phyloP scores from a whole-genome alignment of 495 filamentous ascomycete species.

The Xylaria intraflava region DNA sequence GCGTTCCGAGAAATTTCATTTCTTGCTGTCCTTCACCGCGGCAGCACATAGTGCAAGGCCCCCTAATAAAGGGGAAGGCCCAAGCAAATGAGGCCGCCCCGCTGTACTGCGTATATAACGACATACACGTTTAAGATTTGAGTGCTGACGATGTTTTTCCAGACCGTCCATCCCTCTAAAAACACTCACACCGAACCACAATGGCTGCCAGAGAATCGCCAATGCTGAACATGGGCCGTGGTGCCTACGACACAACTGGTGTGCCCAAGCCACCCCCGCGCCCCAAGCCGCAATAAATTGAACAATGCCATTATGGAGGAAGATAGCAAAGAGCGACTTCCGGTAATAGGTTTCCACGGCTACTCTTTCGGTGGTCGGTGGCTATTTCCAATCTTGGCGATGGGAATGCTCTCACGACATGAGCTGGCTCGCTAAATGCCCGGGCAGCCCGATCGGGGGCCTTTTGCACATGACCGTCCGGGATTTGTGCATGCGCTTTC shows the following conservation, averaged over 20 bases:
- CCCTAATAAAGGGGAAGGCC: background rate
- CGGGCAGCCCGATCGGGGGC: background rate
- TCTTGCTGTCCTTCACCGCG: background rate
- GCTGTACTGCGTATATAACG: background rate
- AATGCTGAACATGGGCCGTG: conserved; percentile 47
- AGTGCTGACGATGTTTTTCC: background rate
- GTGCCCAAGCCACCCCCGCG: conserved; percentile 48
- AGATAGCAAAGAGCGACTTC: background rate
- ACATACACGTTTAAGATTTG: background rate
- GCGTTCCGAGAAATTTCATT: conserved; percentile 14
- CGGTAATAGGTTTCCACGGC: background rate
- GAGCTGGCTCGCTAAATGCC: background rate
- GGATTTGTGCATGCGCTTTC: conserved; percentile 1
- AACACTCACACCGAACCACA: conserved; percentile 3
- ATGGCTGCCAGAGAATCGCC: conserved; percentile 44
- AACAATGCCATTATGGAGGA: background rate
- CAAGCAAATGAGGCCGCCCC: background rate
- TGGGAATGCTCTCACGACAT: background rate
- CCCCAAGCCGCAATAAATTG: conserved; percentile 45
- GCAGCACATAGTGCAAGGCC: no score
- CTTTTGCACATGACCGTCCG: conserved; percentile 1
- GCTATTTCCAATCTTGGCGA: background rate
- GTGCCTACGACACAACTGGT: conserved; percentile 53
- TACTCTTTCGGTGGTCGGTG: background rate
- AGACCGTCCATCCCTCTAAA: background rate